Evolutionary conservation across 2,329 filamentous ascomycete species (phyloP), one percentile per base, ranked within the genome.

Genomic region (Sporothrix pallida): DNA sequence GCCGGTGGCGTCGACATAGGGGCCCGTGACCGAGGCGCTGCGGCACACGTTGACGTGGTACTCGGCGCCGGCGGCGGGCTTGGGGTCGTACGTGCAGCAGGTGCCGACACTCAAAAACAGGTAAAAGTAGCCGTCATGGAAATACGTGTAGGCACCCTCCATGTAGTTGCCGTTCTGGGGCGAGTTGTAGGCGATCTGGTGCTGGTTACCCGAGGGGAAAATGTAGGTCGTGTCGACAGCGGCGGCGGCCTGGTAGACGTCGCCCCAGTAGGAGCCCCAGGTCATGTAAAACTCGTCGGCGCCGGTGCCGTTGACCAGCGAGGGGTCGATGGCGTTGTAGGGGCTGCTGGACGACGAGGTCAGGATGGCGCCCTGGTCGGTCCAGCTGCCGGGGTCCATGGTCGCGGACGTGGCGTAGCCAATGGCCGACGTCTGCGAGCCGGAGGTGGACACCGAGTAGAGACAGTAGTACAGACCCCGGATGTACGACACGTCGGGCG

Each of bases 41-140:
- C 89, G 82, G 81, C 90, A 92, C 37, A 91, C 89, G 78, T 86
- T 87, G 79, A 92, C 89, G 79, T 87, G 87, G 80, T 92, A 92
- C 80, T 92, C 90, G 72, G 77, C 82, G 42, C 74, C 74, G n/a
- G 48, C 13, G 2, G 65, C 72, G 0, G 72, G 72, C 9, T 42
- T 50, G 4, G 74, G 52, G 31, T 63, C 70, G 50, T 74, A 75
- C 8, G 56, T 60, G 70, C 74, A 75, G 58, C 74, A 75, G 0
- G 78, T 79, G 76, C 90, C 86, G 75, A 87, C 90, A 8, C 86
- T 89, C 79, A 86, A 90, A 80, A 92, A 91, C 12, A 92, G 83
- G 78, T 91, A 93, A 79, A 89, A 92, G 78, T 87, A 90, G 23
- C 81, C 82, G 13, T 83, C 84, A 70, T 87, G 83, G 77, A 87